Conservation (phyloP, 176 grass and related monocot species). For the Paspalum vaginatum region DNA sequence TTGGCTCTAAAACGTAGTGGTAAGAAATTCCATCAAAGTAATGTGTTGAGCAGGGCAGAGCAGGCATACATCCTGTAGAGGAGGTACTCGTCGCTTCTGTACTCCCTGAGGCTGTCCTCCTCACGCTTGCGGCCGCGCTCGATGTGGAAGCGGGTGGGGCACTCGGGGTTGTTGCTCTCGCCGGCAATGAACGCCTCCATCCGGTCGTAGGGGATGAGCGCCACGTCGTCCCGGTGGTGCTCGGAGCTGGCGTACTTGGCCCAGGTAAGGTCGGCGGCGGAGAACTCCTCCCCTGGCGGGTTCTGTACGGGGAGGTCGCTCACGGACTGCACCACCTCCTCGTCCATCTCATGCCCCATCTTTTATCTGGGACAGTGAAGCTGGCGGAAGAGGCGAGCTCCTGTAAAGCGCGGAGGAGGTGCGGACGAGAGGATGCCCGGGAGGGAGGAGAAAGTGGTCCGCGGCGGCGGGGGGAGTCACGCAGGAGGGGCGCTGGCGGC, state of each 20-base stretch:
- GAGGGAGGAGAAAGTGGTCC: too few species aligned
- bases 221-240: slow-evolving; percentile 74
- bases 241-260: slow-evolving; percentile 64
- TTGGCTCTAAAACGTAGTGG: background rate
- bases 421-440: too few species aligned
- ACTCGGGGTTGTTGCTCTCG: slow-evolving; percentile 72
- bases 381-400: background rate
- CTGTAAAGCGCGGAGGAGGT: too few species aligned
- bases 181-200: slow-evolving; percentile 84
- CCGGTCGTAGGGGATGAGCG: slow-evolving; percentile 74
- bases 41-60: background rate
- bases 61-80: slow-evolving; percentile 69
- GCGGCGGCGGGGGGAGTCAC: too few species aligned
- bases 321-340: slow-evolving; percentile 58
- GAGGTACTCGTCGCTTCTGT: slow-evolving; percentile 74
- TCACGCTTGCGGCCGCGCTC: slow-evolving; percentile 83
- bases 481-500: too few species aligned
- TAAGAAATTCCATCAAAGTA: background rate
- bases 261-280: slow-evolving; percentile 73
- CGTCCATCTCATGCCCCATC: slow-evolving; percentile 22
- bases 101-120: slow-evolving; percentile 62
- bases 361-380: background rate
- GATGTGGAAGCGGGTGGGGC: slow-evolving; percentile 83
- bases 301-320: slow-evolving; percentile 73
- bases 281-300: slow-evolving; percentile 79